phyloP scores from a whole-genome alignment of 2,329 filamentous ascomycete species.

The Grosmannia penicillata region DNA sequence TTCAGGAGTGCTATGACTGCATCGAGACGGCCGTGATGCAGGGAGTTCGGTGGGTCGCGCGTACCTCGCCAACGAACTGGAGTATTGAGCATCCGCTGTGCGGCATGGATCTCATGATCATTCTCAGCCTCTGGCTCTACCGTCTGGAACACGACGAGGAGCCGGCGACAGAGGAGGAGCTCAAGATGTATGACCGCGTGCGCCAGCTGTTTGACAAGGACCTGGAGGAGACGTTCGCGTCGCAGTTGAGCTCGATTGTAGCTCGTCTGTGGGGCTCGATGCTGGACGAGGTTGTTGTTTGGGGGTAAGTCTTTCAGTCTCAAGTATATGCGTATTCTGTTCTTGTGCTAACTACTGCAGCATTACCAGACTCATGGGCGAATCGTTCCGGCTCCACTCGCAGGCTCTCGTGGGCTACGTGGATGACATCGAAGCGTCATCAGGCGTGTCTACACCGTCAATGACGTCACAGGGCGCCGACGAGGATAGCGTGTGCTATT shows the following conservation, averaged over 20 bases:
- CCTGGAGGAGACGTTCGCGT: slow-evolving; percentile 63
- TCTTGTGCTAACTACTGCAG: slow-evolving; percentile 37
- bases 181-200: slow-evolving; percentile 84
- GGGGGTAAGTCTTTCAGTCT: slow-evolving; percentile 61
- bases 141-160: slow-evolving; percentile 98
- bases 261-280: slow-evolving; percentile 94
- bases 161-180: slow-evolving; percentile 68
- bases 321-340: neutral
- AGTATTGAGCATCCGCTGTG: slow-evolving; percentile 96
- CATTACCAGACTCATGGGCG: slow-evolving; percentile 90
- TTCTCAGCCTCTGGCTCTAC: slow-evolving; percentile 95
- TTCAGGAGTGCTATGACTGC: slow-evolving; percentile 94
- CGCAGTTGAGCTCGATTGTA: slow-evolving; percentile 87
- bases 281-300: slow-evolving; percentile 96
- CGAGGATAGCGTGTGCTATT: slow-evolving; percentile 54
- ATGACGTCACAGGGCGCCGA: slow-evolving; percentile 59
- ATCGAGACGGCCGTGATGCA: slow-evolving; percentile 91
- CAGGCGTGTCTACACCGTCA: slow-evolving; percentile 54
- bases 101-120: slow-evolving; percentile 93
- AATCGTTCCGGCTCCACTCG: slow-evolving; percentile 92
- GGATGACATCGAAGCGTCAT: slow-evolving; percentile 60
- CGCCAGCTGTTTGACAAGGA: slow-evolving; percentile 85
- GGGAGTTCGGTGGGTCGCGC: slow-evolving; percentile 95
- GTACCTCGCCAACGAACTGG: slow-evolving; percentile 96
- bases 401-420: slow-evolving; percentile 92